Evolutionary conservation across 1,139 yeast species (phyloP), one percentile per base, ranked within the genome.

Genomic region (Geotrichum carabidarum): DNA sequence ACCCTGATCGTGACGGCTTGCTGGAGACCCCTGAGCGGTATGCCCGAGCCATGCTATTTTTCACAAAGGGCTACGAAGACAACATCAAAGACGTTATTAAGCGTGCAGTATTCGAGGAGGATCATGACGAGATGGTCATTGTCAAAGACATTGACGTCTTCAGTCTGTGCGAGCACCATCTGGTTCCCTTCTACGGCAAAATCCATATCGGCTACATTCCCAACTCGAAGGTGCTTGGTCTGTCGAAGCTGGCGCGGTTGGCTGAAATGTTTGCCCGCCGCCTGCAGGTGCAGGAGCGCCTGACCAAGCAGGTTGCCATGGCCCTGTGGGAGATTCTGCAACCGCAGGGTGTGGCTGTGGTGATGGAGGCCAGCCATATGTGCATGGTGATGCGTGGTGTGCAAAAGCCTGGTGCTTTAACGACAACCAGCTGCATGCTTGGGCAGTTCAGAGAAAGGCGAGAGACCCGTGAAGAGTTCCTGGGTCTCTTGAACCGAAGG

Each of bases 321-420:
- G 97, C 98, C 0, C 72, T 93, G 53, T 83, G 86, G 70, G 97
- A 90, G 66, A 87, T 91, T 58, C 76, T 93, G 64, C 84, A 86
- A 67, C 99, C 99, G 15, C 79, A 93, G 64, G 99, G 99, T 54
- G 99, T 93, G 12, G 99, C 98, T 0, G 99, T 93, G 41, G 97
- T 93, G 22, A 90, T 93, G 67, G 99, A 93, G 71, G 97, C 98
- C 34, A 82, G 94, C 8, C 99, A 93, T 69, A 93, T 94, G 99
- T 93, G 99, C 71, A 93, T 93, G 99, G 98, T 91, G 35, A 88
- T 95, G 71, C 81, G 99, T 68, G 99, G 99, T 51, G 90, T 93
- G 30, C 97, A 93, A 69, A 94, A 93, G 72, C 83, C 96, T 0
- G 97, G 98, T 1, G 86, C 96, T 17, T 80, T 88, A 31, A 93